Base-by-base conservation (phyloP, 257 asterid genomes). In the Petunia axillaris region DNA sequence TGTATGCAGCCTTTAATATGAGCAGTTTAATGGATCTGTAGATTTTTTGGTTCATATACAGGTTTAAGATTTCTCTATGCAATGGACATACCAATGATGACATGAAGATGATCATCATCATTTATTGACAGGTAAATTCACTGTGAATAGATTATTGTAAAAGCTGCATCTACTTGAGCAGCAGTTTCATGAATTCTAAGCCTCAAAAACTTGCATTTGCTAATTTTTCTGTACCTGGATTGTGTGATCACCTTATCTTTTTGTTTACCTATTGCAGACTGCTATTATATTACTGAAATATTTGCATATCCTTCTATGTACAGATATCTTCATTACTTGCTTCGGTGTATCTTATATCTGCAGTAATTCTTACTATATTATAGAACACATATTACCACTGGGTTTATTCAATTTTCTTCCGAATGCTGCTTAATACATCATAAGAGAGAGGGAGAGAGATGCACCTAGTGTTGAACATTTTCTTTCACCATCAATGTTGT, bases 401-500 rank as follows among this genome's bases (percentile, higher is more conserved):
- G 9, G 64, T 10, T 16, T 5, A 40, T 6, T 14, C 50, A 13
- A 38, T 64, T 64, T n/a, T n/a, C 5, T n/a, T 15, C 41, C 25
- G 25, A 9, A 36, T 62, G 53, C 3, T 67, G 8, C 75, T 43
- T 67, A 3, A 44, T 68, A 68, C 57, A 68, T 7, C 46, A 25
- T 54, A 4, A 53, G 50, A n/a, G 70, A 7, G 85, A n/a, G 64
- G 41, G 75, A 2, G 39, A n/a, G 25, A 25, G 10, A 54, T 80
- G 64, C 82, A 93, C 98, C 95, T 81, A 87, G 77, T 4, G 92
- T 83, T 2, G 92, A 86, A 83, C 98, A 91, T 66, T 70, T 91
- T 58, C 70, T 80, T 83, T 89, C 89, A 64, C 91, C 93, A 48
- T 93, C 93, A 73, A 93, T 93, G 54, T 80, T 80, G 66, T 90